phyloP scores from a whole-genome alignment of 2,329 filamentous ascomycete species.

The Fusarium penzigii region DNA sequence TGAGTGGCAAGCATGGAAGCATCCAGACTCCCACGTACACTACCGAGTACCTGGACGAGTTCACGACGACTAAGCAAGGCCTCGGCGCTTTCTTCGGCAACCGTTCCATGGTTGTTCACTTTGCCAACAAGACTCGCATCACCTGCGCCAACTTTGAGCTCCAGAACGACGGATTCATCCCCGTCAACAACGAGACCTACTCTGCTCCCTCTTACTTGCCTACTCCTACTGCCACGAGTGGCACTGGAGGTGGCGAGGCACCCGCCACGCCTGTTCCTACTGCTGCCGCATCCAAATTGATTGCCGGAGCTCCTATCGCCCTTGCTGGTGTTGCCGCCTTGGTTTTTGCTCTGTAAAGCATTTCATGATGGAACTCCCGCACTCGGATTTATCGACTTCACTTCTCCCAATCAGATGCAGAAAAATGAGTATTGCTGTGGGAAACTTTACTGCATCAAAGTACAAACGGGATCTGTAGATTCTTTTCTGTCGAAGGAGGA shows the following conservation, averaged over 20 bases:
- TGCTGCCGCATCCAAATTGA: background rate
- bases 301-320: background rate
- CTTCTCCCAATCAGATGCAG: background rate
- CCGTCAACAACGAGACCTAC: conserved; percentile 15
- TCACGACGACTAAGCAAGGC: conserved; percentile 53
- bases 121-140: conserved; percentile 63
- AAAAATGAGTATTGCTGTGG: background rate
- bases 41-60: conserved; percentile 56
- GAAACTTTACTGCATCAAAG: background rate
- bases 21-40: conserved; percentile 53
- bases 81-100: conserved; percentile 63
- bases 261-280: conserved; percentile 7
- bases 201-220: conserved; percentile 19
- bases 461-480: background rate
- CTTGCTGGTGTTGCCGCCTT: background rate
- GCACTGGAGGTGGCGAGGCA: background rate
- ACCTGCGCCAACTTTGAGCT: conserved; percentile 63
- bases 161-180: conserved; percentile 7
- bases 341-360: background rate
- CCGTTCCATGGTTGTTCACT: conserved; percentile 65
- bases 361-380: background rate
- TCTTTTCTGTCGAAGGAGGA: background rate
- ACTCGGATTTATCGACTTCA: background rate
- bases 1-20: conserved; percentile 72
- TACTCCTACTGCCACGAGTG: conserved; percentile 21